Evolutionary conservation across 2,329 filamentous ascomycete genomes (phyloP).

Genomic region (Fusarium oligoseptatum): DNA sequence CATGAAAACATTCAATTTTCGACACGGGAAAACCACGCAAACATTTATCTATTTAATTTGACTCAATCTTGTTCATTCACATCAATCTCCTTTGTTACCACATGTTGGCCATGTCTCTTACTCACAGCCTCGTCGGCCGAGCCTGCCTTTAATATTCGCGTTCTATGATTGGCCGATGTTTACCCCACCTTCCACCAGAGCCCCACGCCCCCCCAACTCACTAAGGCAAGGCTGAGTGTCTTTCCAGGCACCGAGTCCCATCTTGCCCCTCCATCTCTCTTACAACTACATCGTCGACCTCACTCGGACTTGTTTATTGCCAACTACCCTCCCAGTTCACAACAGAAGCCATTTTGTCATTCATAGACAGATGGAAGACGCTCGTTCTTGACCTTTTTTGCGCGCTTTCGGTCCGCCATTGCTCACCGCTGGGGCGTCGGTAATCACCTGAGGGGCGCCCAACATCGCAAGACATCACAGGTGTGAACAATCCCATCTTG

Average conservation of each 20-base stretch:
- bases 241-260: slow-evolving; percentile 29
- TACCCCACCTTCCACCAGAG: neutral
- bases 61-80: neutral
- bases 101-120: neutral
- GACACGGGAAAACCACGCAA: neutral
- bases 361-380: neutral
- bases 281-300: slow-evolving; percentile 35
- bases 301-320: slow-evolving; percentile 8
- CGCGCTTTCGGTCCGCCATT: neutral
- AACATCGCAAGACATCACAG: slow-evolving; percentile 15
- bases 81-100: neutral
- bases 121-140: slow-evolving; percentile 20
- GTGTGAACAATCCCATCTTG: slow-evolving; percentile 33
- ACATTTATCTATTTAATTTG: neutral
- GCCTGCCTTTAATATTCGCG: neutral
- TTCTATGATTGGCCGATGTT: slow-evolving; percentile 10
- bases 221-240: slow-evolving; percentile 39
- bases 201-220: slow-evolving; percentile 5
- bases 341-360: neutral
- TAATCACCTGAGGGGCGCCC: slow-evolving; percentile 7
- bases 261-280: slow-evolving; percentile 44
- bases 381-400: neutral
- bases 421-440: neutral
- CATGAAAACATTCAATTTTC: neutral
- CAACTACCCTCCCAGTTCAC: neutral